phyloP scores from a whole-genome alignment of 2,329 filamentous ascomycete species.

The Phialophora macrospora region DNA sequence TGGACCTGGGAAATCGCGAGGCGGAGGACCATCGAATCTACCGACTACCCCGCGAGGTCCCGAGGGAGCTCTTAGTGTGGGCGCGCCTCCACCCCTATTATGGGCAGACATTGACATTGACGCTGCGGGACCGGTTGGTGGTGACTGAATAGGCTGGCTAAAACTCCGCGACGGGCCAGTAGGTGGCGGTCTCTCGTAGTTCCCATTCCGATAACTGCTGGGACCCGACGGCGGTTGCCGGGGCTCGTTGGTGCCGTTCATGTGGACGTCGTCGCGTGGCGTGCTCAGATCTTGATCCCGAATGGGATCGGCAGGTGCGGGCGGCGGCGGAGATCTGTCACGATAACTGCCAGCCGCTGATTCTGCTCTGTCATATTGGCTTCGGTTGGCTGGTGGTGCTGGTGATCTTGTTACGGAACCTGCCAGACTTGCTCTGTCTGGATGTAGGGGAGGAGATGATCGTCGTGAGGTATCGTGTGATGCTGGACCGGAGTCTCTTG shows the following conservation, averaged over 20 bases:
- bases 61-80: constrained; percentile 54
- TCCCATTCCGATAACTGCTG: constrained; percentile 38
- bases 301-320: constrained; percentile 20
- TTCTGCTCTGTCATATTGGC: constrained; percentile 32
- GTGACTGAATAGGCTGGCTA: constrained; percentile 39
- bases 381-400: constrained; percentile 28
- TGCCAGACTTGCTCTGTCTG: constrained; percentile 55
- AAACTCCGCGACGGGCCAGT: constrained; percentile 43
- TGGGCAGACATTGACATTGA: constrained; percentile 45
- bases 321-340: constrained; percentile 30
- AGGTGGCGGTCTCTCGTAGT: constrained; percentile 39
- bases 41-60: constrained; percentile 51
- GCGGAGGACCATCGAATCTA: constrained; percentile 40
- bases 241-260: constrained; percentile 32
- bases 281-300: constrained; percentile 19
- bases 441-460: constrained; percentile 64
- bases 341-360: constrained; percentile 30
- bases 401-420: constrained; percentile 40
- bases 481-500: constrained; percentile 56
- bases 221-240: constrained; percentile 33
- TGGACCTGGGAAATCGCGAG: constrained; percentile 41
- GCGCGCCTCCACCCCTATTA: constrained; percentile 48
- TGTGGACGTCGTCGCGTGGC: constrained; percentile 35
- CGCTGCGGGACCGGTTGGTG: constrained; percentile 48
- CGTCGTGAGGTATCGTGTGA: constrained; percentile 64